Base-by-base conservation (phyloP, 208 protist species). In the Acanthamoeba castellanii region DNA sequence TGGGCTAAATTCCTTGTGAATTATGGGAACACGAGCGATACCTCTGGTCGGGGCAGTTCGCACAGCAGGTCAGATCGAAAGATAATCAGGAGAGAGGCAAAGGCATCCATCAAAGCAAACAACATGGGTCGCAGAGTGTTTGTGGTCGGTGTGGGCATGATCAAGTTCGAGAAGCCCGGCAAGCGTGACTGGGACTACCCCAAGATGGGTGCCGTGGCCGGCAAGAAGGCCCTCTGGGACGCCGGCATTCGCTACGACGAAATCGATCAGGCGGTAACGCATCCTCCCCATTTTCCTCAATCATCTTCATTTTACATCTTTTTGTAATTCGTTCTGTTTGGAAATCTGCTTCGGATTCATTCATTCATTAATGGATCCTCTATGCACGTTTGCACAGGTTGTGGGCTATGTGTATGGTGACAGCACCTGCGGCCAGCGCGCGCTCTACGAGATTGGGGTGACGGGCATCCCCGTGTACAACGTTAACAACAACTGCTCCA, bases 401-500 rank as follows among this genome's bases (percentile, higher is more conserved):
- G 47, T 59, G 47, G 94, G 94, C 27, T 95, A 95, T 52, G 94
- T 94, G 20, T 95, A 96, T 30, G 95, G 95, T 64, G 95, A 96
- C 95, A 93, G 66, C 55, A 96, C 95, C 8, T 96, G 95, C 78
- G 95, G 95, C 32, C 95, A 96, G 95, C 82, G 95, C 16, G 95
- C 95, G 0, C 27, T 96, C 13, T 96, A 96, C 88, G 72, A 96
- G 95, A 22, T 96, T 13, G 95, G 95, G 22, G 34, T 96, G 52
- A 96, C 95, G 37, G 92, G 93, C 13, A 94, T 96, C 22, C 95
- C 95, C 32, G 84, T 96, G 25, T 94, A 95, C 94, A 96, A 96
- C 61, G 95, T 96, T 16, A 96, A 96, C 95, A 96, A 96, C 91
- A 96, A 96, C 94, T 96, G 95, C 92, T 92, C 85, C 47, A 96